phyloP scores from a whole-genome alignment of 2,329 filamentous ascomycete species.

The Claviceps digitariae region DNA sequence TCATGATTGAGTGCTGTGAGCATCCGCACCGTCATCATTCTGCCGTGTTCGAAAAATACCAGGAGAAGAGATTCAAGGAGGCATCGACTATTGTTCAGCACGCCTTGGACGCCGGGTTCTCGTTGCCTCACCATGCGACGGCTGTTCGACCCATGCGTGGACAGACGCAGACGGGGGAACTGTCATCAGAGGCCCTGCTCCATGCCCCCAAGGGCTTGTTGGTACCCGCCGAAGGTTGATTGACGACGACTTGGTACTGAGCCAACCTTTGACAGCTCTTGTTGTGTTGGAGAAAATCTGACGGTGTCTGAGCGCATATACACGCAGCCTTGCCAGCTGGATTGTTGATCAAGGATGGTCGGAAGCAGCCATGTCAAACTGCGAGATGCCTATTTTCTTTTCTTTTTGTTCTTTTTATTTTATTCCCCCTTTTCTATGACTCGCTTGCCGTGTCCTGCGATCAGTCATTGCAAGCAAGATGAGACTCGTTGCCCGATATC shows the following conservation, averaged over 20 bases:
- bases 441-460: too few species aligned
- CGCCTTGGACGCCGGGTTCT: constrained; percentile 52
- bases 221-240: constrained; percentile 15
- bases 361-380: too few species aligned
- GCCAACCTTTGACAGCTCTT: too few species aligned
- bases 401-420: not conserved
- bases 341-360: too few species aligned
- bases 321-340: too few species aligned
- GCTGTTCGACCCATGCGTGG: constrained; percentile 23
- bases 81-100: constrained; percentile 68
- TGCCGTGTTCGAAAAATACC: constrained; percentile 86
- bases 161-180: constrained; percentile 9
- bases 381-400: not conserved
- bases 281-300: too few species aligned
- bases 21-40: constrained; percentile 67
- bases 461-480: not conserved
- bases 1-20: constrained; percentile 80
- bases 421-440: too few species aligned
- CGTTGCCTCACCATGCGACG: constrained; percentile 27
- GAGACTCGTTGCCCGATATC: not conserved
- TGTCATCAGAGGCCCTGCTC: constrained; percentile 13
- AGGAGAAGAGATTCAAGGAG: constrained; percentile 73
- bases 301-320: too few species aligned
- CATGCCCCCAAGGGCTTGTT: constrained; percentile 15
- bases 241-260: too few species aligned